Evolutionary conservation across 768 basidiomycete genomes (phyloP).

Genomic region (Suillus discolor): DNA sequence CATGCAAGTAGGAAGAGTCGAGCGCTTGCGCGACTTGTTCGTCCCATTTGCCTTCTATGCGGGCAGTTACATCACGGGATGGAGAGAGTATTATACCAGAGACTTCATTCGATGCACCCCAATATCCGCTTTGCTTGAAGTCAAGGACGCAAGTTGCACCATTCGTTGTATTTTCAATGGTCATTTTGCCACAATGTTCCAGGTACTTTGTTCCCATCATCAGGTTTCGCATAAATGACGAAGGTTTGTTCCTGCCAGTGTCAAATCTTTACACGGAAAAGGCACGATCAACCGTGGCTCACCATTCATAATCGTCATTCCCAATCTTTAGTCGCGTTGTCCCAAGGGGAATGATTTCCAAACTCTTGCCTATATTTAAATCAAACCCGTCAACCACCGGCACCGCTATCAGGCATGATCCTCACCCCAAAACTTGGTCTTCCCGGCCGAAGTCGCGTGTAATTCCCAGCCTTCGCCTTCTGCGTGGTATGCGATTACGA

Average conservation of each 20-base stretch:
- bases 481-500: constrained; percentile 85
- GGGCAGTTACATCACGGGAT: constrained; percentile 55
- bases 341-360: constrained; percentile 85
- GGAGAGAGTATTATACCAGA: constrained; percentile 58
- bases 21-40: constrained; percentile 73
- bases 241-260: constrained; percentile 72
- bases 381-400: constrained; percentile 20
- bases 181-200: constrained; percentile 82
- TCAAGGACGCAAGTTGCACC: constrained; percentile 69
- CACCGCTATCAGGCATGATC: constrained; percentile 17
- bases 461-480: constrained; percentile 79
- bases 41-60: constrained; percentile 91
- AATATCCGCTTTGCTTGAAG: constrained; percentile 86
- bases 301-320: constrained; percentile 74
- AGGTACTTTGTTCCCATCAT: constrained; percentile 92
- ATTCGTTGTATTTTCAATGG: constrained; percentile 62
- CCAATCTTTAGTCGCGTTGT: constrained; percentile 67
- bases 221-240: constrained; percentile 86
- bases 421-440: constrained; percentile 90
- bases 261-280: constrained; percentile 11
- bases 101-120: constrained; percentile 77
- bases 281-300: constrained; percentile 20
- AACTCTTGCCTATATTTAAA: constrained; percentile 67
- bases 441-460: constrained; percentile 75
- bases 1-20: constrained; percentile 66